Base-by-base conservation (phyloP, 2,329 filamentous ascomycete genomes). In the Sporothrix pallida region DNA sequence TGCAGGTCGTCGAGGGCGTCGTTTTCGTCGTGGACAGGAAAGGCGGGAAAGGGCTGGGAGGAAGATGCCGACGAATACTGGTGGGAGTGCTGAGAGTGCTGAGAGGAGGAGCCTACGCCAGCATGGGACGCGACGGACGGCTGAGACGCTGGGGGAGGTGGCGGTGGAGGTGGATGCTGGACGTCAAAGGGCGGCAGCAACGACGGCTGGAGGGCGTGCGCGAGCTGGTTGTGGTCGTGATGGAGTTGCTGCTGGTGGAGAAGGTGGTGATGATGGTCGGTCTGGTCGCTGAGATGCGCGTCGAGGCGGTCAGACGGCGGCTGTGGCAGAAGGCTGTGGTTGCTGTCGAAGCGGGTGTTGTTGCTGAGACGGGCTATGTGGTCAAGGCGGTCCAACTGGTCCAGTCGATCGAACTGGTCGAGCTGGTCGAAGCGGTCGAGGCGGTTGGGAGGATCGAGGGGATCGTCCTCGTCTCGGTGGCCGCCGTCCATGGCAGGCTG, bases 401-500 rank as follows among this genome's bases (percentile, higher is more conserved):
- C 77, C 75, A 77, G 71, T 76, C 78, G 75, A 75, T 78, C 75
- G 76, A 74, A 52, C 46, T 75, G 75, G 76, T 78, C 75, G 76
- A 74, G 48, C 31, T 75, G 74, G 72, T 76, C 75, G 75, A 77
- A 71, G 74, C 75, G 76, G 76, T 78, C 76, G 76, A 76, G 77
- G 74, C 76, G 75, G 71, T 71, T 62, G 54, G 23, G 71, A 70
- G 72, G 74, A 70, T 75, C 74, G 69, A 73, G 69, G 78, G 79
- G 80, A 79, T 81, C 82, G 79, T 83, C 82, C 79, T 84, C 82
- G 80, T 84, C 81, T 81, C 80, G 81, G 80, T 81, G 82, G 80
- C 80, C 82, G 79, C 80, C 80, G 81, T 87, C 85, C 85, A 87
- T 87, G 81, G 82, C 84, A 78, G 77, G 75, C 77, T 76, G 77